A percentile compares a stretch with the other conserved stretches of the same genome.
phyloP scores from a whole-genome alignment of 306 rosid genomes.

The Rubus parviflorus region DNA sequence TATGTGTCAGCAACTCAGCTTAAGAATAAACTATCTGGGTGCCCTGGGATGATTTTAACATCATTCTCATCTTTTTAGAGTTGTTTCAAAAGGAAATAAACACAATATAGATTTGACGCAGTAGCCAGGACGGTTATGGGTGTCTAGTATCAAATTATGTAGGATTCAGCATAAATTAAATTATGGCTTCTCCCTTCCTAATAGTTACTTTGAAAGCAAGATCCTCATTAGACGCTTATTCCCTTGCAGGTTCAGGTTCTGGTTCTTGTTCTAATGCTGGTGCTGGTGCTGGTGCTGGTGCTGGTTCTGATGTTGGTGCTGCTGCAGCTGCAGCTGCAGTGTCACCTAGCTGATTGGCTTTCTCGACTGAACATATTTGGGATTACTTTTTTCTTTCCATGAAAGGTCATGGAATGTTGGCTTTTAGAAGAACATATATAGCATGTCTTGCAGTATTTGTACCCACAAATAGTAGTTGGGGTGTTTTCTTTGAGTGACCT shows the following conservation, averaged over 20 bases:
- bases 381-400: not conserved
- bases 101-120: not conserved
- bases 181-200: not conserved
- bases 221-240: slow-evolving; percentile 1
- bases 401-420: not conserved
- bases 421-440: not conserved
- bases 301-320: not conserved
- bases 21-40: not conserved
- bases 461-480: not conserved
- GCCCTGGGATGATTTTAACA: not conserved
- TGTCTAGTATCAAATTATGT: not conserved
- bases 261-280: not conserved
- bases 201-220: not conserved
- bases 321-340: slow-evolving; percentile 11
- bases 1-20: not conserved
- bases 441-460: not conserved
- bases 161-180: not conserved
- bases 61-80: not conserved
- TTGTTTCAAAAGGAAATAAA: not conserved
- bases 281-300: slow-evolving; percentile 3
- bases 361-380: not conserved
- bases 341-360: slow-evolving; percentile 13
- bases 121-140: not conserved
- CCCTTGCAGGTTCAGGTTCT: slow-evolving; percentile 23
- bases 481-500: not conserved